These are phyloP conservation scores for Irpex sp. DNA, from an alignment of 1,284 basidiomycete species.

Conservation along the genomic window DNA sequence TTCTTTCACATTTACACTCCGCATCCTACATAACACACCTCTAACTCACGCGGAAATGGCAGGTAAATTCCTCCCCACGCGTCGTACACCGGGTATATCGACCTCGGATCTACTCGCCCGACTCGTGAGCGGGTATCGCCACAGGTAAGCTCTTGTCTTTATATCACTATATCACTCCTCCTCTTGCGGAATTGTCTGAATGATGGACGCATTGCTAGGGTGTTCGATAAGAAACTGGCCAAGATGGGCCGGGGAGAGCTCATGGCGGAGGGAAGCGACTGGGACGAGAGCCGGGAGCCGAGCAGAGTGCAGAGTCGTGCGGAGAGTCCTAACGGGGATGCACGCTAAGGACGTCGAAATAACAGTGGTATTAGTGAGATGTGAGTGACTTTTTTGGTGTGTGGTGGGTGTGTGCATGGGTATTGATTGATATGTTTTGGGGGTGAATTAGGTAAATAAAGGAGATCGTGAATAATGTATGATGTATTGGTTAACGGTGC, in stretches of 20 bases:
- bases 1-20: no score
- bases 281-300: constrained; percentile 22
- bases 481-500: no score
- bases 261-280: constrained; percentile 34
- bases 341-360: background rate
- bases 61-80: constrained; percentile 95
- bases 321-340: constrained; percentile 5
- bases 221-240: constrained; percentile 86
- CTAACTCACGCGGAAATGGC: background rate
- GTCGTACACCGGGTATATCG: constrained; percentile 90
- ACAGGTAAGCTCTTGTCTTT: constrained; percentile 27
- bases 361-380: no score
- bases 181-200: background rate
- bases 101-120: constrained; percentile 91
- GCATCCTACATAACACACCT: no score
- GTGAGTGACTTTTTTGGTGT: no score
- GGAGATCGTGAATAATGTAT: no score
- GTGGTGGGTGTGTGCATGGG: no score
- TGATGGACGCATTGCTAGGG: constrained; percentile 28
- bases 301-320: constrained; percentile 8
- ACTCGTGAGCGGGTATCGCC: constrained; percentile 79
- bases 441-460: no score
- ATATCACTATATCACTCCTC: no score
- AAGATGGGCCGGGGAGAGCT: constrained; percentile 80
- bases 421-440: no score